Evolutionary conservation across 257 asterid species (phyloP), one percentile per base, ranked within the genome.

Genomic region (Leptodermis oblonga): DNA sequence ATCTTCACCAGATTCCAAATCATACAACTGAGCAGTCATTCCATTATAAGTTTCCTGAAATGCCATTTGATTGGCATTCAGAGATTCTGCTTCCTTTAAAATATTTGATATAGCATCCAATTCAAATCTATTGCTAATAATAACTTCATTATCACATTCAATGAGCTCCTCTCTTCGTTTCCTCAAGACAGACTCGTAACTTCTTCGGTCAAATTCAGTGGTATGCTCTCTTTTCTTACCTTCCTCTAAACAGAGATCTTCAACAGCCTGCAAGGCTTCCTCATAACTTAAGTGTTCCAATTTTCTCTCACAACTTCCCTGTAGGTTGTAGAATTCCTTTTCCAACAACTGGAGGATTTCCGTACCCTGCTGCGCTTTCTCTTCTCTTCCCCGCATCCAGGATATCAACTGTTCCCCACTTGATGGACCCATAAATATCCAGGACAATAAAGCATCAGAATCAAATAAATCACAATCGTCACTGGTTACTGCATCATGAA

Each of bases 261-360:
- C 99, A 71, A 87, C 95, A 36, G 81, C 81, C 85, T 91, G 97
- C 82, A 94, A 73, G 45, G 95, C 97, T 82, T 87, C 96, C 76
- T 91, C 93, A 48, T 91, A 94, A 79, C 82, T 84, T 75, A 86
- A 72, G 65, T 91, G 95, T 79, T 94, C 97, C 65, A 76, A 73
- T 85, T 94, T 94, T 82, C 97, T 86, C 76, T 91, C 99, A 70
- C 96, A 94, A 71, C 86, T 83, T 65, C 88, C 78, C 83, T 89
- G 96, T 68, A 94, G 85, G 75, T 87, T 87, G 76, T 72, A 78
- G 67, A 92, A 87, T 80, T 91, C 97, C 82, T 94, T 87, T 84
- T 87, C 97, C 67, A 91, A 89, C 74, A 79, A 77, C 83, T 82
- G 90, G 67, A 94, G 90, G 77, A 86, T 84, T 74, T 89, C 96